Percentiles rank a stretch among this genome's conserved stretches.
phyloP scores from a whole-genome alignment of 2,329 filamentous ascomycete genomes.

The Tolypocladium guangdongense region DNA sequence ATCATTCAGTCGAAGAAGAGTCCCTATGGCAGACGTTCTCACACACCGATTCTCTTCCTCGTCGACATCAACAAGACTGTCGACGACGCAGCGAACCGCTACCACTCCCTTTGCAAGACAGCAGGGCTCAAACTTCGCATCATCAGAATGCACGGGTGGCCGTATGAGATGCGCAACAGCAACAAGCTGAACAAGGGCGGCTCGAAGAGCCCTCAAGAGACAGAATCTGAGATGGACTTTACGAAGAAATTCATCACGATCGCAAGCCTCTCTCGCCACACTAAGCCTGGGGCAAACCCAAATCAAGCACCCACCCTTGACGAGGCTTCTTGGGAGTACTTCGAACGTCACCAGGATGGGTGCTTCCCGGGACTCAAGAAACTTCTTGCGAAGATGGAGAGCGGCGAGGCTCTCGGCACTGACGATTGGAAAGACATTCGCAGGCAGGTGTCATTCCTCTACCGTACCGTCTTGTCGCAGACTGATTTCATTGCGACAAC shows the following conservation, averaged over 20 bases:
- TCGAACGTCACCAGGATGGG: slow-evolving; percentile 17
- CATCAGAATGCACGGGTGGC: slow-evolving; percentile 30
- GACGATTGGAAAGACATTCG: slow-evolving; percentile 19
- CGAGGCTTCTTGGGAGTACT: slow-evolving; percentile 31
- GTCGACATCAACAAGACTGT: slow-evolving; percentile 37
- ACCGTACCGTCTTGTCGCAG: slow-evolving; percentile 23
- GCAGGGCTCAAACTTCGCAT: slow-evolving; percentile 22
- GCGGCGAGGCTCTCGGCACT: slow-evolving; percentile 12
- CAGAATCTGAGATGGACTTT: slow-evolving; percentile 16
- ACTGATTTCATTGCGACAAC: slow-evolving; percentile 36
- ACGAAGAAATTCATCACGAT: slow-evolving; percentile 22
- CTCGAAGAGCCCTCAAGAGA: background rate
- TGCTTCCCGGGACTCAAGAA: slow-evolving; percentile 23
- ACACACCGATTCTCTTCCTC: slow-evolving; percentile 29
- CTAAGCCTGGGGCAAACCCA: slow-evolving; percentile 4
- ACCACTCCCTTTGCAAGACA: slow-evolving; percentile 23
- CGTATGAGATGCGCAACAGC: slow-evolving; percentile 22
- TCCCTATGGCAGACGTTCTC: slow-evolving; percentile 9
- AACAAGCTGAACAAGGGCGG: slow-evolving; percentile 13
- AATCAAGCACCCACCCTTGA: slow-evolving; percentile 28
- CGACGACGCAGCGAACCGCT: slow-evolving; percentile 32
- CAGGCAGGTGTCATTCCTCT: slow-evolving; percentile 22
- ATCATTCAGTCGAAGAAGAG: slow-evolving; percentile 22
- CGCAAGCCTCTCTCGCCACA: slow-evolving; percentile 10
- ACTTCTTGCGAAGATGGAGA: slow-evolving; percentile 22